Base-by-base conservation (phyloP, 2,329 filamentous ascomycete genomes). In the Talaromyces amestolkiae region DNA sequence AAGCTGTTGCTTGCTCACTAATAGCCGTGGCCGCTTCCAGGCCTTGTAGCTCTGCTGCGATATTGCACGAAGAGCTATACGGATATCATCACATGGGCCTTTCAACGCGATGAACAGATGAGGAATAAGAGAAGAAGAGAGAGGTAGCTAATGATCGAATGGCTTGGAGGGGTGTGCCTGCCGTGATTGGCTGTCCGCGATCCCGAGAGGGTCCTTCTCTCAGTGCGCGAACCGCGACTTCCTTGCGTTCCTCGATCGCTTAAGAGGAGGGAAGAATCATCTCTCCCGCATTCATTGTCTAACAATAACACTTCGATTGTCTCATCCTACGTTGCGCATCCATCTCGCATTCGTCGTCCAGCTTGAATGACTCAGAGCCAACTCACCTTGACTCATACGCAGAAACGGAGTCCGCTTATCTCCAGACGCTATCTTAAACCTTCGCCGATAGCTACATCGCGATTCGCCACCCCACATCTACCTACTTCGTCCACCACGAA, bases 131-230 rank as follows among this genome's bases (percentile, higher is more conserved):
- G 24, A 31, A 17, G 7, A 31, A 6, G 6, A 47, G 11, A 66
- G 64, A 66, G 65, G 68, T 45, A 66, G 64, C 76, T 74, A 77
- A 71, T 77, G 74, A 61, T 73, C 71, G 51, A 70, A 67, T 71
- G 67, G 69, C 75, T 76, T 78, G 76, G 76, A 77, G 76, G 76
- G 74, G 73, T 70, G 67, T 68, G 66, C 67, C 61, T 33, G 35
- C 65, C 69, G 64, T 73, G 72, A 79, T 79, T 79, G 77, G 78
- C 69, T 68, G 65, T 47, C 61, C 67, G 58, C 64, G 43, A 63
- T 59, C 58, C 65, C 65, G 60, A 63, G 58, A 56, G 37, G 41
- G 41, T 61, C 65, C 66, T 69, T 71, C 71, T 71, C 49, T 51
- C 60, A 47, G 22, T 31, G 39, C 39, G 41, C 51, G 39, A 58